phyloP scores from a whole-genome alignment of 1,139 yeast species.

The Yamadazyma diddensiae region DNA sequence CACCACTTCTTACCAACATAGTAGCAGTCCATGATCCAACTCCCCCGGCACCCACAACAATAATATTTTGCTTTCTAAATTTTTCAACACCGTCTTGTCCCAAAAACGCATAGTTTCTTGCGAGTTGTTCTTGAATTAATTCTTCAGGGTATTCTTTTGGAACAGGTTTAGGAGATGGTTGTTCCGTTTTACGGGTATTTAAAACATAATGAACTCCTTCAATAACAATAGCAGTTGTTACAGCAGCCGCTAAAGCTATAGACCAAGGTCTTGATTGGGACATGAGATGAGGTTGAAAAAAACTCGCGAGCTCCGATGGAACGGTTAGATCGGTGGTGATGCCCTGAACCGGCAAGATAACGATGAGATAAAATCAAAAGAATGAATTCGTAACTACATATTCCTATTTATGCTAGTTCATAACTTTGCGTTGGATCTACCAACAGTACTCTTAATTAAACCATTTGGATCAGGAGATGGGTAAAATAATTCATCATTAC shows the following conservation, averaged over 20 bases:
- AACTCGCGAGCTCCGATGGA: no score
- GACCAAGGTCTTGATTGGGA: slow-evolving; percentile 19
- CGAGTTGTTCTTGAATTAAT: slow-evolving; percentile 83
- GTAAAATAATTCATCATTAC: slow-evolving; percentile 79
- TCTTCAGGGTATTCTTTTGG: slow-evolving; percentile 55
- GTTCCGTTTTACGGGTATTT: slow-evolving; percentile 4
- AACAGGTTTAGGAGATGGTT: slow-evolving; percentile 11
- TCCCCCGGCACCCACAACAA: slow-evolving; percentile 97
- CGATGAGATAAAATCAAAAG: not conserved
- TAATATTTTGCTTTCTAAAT: slow-evolving; percentile 69
- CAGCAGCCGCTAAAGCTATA: slow-evolving; percentile 35
- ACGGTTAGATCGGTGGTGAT: no score
- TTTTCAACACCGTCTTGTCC: slow-evolving; percentile 82
- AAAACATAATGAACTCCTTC: slow-evolving; percentile 35
- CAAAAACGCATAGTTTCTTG: slow-evolving; percentile 87
- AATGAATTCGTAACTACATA: not conserved
- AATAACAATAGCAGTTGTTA: slow-evolving; percentile 37
- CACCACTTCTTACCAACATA: slow-evolving; percentile 89
- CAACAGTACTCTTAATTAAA: slow-evolving; percentile 80
- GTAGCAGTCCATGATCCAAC: slow-evolving; percentile 97
- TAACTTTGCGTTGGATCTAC: slow-evolving; percentile 51
- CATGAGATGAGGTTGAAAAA: no score
- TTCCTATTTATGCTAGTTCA: slow-evolving; percentile 3
- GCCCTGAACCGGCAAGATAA: no score
- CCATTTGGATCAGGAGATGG: slow-evolving; percentile 95